Conservation (phyloP, 2,329 filamentous ascomycete species). For the Ophiostoma sp. region DNA sequence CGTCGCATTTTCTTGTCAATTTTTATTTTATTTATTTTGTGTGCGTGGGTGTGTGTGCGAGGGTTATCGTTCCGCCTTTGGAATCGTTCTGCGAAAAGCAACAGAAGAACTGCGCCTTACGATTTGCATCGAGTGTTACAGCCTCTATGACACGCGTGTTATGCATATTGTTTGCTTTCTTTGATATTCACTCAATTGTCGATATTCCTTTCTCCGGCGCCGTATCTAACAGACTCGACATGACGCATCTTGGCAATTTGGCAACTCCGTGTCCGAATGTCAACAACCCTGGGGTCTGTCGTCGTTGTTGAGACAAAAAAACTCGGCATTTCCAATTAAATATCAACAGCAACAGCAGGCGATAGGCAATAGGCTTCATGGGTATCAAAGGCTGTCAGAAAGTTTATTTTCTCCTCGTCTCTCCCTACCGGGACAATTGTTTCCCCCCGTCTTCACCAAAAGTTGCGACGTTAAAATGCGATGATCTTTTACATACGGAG, state of each 20-base stretch:
- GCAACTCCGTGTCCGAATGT: neutral
- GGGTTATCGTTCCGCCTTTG: neutral
- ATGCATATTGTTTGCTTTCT: neutral
- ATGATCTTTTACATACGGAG: neutral
- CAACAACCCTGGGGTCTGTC: neutral
- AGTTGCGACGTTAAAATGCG: neutral
- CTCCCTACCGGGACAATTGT: neutral
- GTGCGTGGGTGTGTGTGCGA: too few species aligned
- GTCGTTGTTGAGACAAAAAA: neutral
- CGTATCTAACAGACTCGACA: neutral
- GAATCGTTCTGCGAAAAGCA: constrained; percentile 2
- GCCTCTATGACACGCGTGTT: neutral
- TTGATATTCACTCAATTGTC: neutral
- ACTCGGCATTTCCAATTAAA: neutral
- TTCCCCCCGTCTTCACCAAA: neutral
- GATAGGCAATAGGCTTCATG: neutral
- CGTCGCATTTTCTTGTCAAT: neutral
- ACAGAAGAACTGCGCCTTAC: neutral
- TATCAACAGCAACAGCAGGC: neutral
- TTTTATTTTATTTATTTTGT: neutral
- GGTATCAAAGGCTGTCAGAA: neutral
- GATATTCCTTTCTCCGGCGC: neutral
- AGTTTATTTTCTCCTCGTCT: neutral
- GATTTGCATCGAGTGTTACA: neutral
- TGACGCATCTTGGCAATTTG: neutral